phyloP scores from a whole-genome alignment of 768 basidiomycete genomes.

The Rhodotorula taiwanensis region DNA sequence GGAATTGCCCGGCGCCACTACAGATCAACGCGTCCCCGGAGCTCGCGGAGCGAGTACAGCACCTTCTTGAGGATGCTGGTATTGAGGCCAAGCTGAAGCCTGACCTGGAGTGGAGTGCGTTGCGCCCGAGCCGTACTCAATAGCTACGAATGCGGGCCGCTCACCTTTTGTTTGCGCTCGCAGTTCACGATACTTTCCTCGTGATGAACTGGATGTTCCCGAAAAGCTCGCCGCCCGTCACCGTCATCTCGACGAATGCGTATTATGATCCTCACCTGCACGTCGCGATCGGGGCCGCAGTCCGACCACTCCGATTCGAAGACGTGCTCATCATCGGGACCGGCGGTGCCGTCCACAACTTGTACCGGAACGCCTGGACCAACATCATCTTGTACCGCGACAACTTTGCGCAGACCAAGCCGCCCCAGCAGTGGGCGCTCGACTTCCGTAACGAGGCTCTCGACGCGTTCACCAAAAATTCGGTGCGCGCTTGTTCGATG shows the following conservation, averaged over 20 bases:
- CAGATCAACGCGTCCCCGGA: conserved; percentile 22
- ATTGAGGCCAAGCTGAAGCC: conserved; percentile 31
- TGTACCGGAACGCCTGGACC: conserved; percentile 31
- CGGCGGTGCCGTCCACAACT: conserved; percentile 33
- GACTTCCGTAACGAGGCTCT: conserved; percentile 33
- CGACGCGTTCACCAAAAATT: conserved; percentile 35
- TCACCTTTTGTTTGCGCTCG: neutral
- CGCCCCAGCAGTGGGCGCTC: conserved; percentile 35
- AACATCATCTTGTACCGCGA: conserved; percentile 35
- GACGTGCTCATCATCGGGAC: conserved; percentile 33
- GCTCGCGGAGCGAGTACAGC: conserved; percentile 14
- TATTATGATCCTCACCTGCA: conserved; percentile 33
- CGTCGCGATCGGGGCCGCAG: conserved; percentile 33
- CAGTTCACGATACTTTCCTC: conserved; percentile 21
- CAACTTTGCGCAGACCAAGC: conserved; percentile 31
- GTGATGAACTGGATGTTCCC: conserved; percentile 38
- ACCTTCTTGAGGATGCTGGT: conserved; percentile 10
- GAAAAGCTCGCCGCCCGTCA: conserved; percentile 23
- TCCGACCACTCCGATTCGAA: conserved; percentile 27
- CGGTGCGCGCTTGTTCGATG: conserved; percentile 10
- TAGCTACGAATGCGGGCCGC: neutral
- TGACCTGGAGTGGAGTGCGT: conserved; percentile 30
- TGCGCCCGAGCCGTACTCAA: conserved; percentile 4
- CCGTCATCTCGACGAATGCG: conserved; percentile 33
- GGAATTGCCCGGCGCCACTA: no score